phyloP scores from a whole-genome alignment of 2,329 filamentous ascomycete genomes.

The Sphaceloma murrayae region DNA sequence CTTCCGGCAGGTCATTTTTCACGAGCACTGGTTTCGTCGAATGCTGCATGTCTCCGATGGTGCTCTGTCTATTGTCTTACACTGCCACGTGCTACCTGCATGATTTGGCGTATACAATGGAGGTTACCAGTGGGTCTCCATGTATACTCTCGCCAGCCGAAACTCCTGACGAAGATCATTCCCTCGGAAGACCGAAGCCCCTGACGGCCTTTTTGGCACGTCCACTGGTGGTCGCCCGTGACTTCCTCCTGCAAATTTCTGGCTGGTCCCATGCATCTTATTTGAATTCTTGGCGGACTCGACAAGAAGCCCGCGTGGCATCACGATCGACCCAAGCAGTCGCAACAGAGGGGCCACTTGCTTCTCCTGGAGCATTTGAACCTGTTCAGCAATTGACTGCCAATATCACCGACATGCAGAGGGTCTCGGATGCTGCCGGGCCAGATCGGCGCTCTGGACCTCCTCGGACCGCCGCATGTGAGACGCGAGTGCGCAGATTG shows the following conservation, averaged over 20 bases:
- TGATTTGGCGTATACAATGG: neutral
- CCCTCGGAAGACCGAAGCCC: neutral
- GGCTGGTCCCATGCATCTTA: constrained; percentile 5
- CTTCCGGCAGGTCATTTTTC: neutral
- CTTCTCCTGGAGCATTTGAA: constrained; percentile 9
- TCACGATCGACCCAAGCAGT: neutral
- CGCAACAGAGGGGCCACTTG: neutral
- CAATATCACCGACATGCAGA: no score
- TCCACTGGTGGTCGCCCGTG: neutral
- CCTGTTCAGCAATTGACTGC: no score
- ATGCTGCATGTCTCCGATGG: constrained; percentile 5
- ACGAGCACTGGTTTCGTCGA: neutral
- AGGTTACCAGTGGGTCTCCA: neutral
- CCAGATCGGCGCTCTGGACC: neutral
- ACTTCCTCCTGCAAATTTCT: neutral
- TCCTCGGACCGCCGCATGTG: no score
- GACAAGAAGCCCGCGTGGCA: neutral
- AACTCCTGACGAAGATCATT: neutral
- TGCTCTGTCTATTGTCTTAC: constrained; percentile 4
- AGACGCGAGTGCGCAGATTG: no score
- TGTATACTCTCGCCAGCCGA: neutral
- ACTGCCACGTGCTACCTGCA: constrained; percentile 3
- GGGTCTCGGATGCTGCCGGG: no score
- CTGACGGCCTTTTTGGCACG: neutral
- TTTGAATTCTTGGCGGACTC: neutral